Percentiles rank a stretch among this genome's conserved stretches.
These are phyloP conservation scores for Gregarina niphandrodes DNA, from an alignment of 169 alveolate species.

Conservation along the genomic window DNA sequence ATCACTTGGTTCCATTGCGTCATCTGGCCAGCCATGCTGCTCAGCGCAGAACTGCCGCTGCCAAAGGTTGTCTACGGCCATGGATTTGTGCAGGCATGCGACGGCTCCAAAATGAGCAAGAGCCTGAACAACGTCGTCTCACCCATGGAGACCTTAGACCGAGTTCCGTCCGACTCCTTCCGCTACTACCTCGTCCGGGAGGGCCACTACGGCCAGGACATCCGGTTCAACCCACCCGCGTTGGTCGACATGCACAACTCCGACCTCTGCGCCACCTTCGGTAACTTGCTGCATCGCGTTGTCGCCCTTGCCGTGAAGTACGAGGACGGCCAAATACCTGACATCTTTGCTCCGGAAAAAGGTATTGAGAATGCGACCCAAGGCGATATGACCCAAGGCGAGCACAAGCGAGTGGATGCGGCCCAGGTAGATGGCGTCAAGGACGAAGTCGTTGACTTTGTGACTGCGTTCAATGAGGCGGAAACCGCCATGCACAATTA, in stretches of 20 bases:
- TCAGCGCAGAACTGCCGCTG: conserved; percentile 41
- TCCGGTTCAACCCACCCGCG: too few species aligned
- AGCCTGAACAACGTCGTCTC: conserved; percentile 56
- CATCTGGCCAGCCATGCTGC: conserved; percentile 59
- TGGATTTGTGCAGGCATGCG: conserved; percentile 67
- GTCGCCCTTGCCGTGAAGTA: conserved; percentile 1
- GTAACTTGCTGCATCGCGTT: conserved; percentile 41
- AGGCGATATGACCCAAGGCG: not conserved
- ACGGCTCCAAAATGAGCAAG: conserved; percentile 75
- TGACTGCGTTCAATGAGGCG: conserved; percentile 9
- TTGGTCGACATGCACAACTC: too few species aligned
- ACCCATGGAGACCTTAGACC: conserved; percentile 44
- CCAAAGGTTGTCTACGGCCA: conserved; percentile 65
- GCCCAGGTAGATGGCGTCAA: conserved; percentile 39
- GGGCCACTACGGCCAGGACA: conserved; percentile 10
- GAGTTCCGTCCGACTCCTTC: conserved; percentile 16
- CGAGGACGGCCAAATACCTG: not conserved
- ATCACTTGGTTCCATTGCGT: conserved; percentile 73
- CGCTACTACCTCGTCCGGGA: conserved; percentile 24
- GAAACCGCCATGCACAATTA: too few species aligned
- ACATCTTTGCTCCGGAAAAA: not conserved
- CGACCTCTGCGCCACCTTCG: conserved; percentile 16
- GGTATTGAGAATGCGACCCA: not conserved
- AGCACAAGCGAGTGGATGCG: conserved; percentile 11
- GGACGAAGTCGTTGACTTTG: conserved; percentile 21